A percentile compares a stretch with the other conserved stretches of the same genome.
These are phyloP conservation scores for Cladosporium colombiae DNA, from an alignment of 2,329 filamentous ascomycete species.

Conservation along the genomic window DNA sequence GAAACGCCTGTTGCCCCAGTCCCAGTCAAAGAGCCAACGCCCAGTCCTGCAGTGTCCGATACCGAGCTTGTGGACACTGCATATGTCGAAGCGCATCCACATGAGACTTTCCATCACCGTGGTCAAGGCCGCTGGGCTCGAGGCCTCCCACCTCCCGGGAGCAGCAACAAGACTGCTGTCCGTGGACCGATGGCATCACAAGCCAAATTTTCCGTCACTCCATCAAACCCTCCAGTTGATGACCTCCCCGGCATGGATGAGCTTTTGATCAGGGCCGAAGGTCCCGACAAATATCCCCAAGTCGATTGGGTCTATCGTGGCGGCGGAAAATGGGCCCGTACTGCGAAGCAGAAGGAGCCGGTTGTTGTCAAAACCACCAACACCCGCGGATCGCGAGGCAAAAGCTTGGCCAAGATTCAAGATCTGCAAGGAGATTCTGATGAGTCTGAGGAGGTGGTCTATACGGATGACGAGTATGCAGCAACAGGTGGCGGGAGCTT, in stretches of 20 bases:
- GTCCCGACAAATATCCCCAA: slow-evolving; percentile 35
- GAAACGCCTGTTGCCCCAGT: slow-evolving; percentile 10
- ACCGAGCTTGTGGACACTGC: slow-evolving; percentile 26
- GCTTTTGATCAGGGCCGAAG: slow-evolving; percentile 33
- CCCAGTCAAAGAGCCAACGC: slow-evolving; percentile 6
- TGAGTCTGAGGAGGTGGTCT: neutral
- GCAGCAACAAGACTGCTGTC: slow-evolving; percentile 32
- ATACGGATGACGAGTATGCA: slow-evolving; percentile 13
- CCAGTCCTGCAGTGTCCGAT: slow-evolving; percentile 4
- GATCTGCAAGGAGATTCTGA: slow-evolving; percentile 2
- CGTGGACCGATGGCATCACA: slow-evolving; percentile 29
- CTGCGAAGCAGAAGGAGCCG: slow-evolving; percentile 26
- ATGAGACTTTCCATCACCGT: slow-evolving; percentile 33
- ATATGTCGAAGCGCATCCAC: slow-evolving; percentile 32
- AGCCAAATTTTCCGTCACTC: slow-evolving; percentile 10
- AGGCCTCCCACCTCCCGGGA: slow-evolving; percentile 32
- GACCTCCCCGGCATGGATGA: slow-evolving; percentile 23
- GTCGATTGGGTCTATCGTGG: slow-evolving; percentile 36
- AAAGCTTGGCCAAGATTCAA: neutral
- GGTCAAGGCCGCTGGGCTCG: slow-evolving; percentile 36
- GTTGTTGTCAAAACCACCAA: neutral
- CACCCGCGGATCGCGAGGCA: slow-evolving; percentile 2
- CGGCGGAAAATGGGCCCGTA: slow-evolving; percentile 36
- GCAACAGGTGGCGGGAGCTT: slow-evolving; percentile 3
- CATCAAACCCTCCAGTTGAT: slow-evolving; percentile 5